Base-by-base conservation (phyloP, 768 basidiomycete genomes). In the Suillus bovinus region DNA sequence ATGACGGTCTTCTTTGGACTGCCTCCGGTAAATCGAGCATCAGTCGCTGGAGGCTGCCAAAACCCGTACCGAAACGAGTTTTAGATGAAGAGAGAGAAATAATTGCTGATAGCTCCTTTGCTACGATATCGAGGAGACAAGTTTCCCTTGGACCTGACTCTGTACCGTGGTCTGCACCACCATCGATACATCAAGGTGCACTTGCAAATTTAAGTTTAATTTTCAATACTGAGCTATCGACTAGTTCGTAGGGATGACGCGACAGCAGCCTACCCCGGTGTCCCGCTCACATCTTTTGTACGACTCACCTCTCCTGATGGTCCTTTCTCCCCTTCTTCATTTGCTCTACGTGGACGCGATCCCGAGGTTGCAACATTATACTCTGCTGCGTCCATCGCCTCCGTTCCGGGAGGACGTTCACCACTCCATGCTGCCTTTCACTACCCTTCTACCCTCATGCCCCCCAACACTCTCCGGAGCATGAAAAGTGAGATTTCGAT, bases 1-100 rank as follows among this genome's bases (percentile, higher is more conserved):
- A 95, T 67, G 92, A 97, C 69, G 82, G 84, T 58, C 81, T 89
- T 39, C 81, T 98, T 4, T 99, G 96, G 96, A 93, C 95, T 0
- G 94, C 95, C 0, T 89, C 89, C 1, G 90, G 93, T 8, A 86
- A 82, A 49, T 94, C 94, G 8, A 89, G 82, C 58, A 82, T 98
- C 68, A 88, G 82, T 69, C 82, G 94, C 27, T 99, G 95, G 96
- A 81, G 78, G 46, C 85, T 92, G 0, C 91, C 8, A 72, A 79
- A 58, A 75, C 82, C 53, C 76, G 81, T 46, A 65, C 78, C 16
- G 66, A 68, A 58, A 36, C 66, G 54, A 36, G 58, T 67, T 24
- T 47, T 33, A 11, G 71, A 54, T 36, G 66, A 66, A 41, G 64
- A 64, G 24, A 57, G 42, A 36, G 70, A 67, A 27, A 20, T 24